Percentiles rank a stretch among this genome's conserved stretches.
Conservation (phyloP, 176 grass and related monocot species). For the Elaeis guineensis region DNA sequence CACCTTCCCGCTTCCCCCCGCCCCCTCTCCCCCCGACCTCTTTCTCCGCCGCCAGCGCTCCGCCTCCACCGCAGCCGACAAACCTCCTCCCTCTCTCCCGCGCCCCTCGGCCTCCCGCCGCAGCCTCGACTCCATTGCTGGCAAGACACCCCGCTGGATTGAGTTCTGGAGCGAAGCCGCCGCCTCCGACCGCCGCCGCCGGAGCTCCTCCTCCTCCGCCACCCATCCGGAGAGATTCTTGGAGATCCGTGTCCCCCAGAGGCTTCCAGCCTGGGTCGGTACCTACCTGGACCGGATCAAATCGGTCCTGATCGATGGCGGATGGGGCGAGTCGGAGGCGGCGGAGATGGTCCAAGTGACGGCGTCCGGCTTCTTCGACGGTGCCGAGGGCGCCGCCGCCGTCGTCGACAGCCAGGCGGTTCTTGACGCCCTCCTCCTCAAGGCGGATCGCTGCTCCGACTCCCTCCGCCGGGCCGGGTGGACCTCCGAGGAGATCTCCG, state of each 20-base stretch:
- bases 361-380: background rate
- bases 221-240: conserved; percentile 21
- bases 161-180: conserved; percentile 69
- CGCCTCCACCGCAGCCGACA: conserved; percentile 16
- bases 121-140: conserved; percentile 55
- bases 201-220: background rate
- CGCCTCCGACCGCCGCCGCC: conserved; percentile 23
- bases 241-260: conserved; percentile 4
- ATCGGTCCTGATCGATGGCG: conserved; percentile 31
- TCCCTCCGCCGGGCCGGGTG: conserved; percentile 51
- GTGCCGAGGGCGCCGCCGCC: too few relatives aligned
- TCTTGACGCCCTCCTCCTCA: conserved; percentile 18
- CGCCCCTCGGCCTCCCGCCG: conserved; percentile 29
- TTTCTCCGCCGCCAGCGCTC: conserved; percentile 48
- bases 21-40: conserved; percentile 9
- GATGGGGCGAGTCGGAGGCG: conserved; percentile 49
- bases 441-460: conserved; percentile 45
- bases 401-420: conserved; percentile 14
- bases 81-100: conserved; percentile 12
- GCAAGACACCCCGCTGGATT: conserved; percentile 67
- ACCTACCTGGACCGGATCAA: conserved; percentile 35
- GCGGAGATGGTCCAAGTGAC: conserved; percentile 47
- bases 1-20: background rate
- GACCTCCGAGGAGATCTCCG: conserved; percentile 61
- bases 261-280: conserved; percentile 36